Base-by-base conservation (phyloP, 352 stramenopile species). In the Globisporangium cederbergense region DNA sequence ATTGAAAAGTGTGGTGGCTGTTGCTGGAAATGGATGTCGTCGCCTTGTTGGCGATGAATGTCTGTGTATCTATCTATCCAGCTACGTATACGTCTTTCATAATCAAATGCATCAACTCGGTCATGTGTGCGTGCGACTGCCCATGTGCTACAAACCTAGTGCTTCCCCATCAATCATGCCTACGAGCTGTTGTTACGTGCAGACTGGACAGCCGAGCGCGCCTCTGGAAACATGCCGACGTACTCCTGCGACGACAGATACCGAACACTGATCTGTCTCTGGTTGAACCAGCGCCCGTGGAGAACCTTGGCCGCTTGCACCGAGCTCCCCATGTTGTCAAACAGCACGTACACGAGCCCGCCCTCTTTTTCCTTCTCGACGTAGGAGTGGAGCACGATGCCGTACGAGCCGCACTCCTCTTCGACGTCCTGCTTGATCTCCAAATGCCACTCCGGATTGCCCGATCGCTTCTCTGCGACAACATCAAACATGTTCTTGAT, bases 401-500 rank as follows among this genome's bases (percentile, higher is more conserved):
- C 86, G 51, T 90, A 93, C 50, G 78, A 81, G 3, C 78, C 69
- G 53, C 86, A 95, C 62, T 95, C 86, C 50, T 96, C 86, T 55
- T 89, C 78, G 14, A 96, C 86, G 60, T 97, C 89, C 60, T 96
- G 81, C 74, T 93, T 81, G 76, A 97, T 97, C 71, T 97, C 89
- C 18, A 90, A 54, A 50, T 79, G 67, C 89, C 89, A 97, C 1
- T 93, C 81, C 3, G 78, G 62, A n/a, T 91, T 77, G 18, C 82
- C 84, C 47, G 78, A 78, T 42, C 78, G 79, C 54, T 83, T 84
- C 67, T 97, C 89, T 59, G 78, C 75, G 32, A 79, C 68, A 38
- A 91, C 82, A 71, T 97, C 87, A 62, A 97, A 97, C 91, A 97
- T 97, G 81, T 97, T 97, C 71, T 92, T 93, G 52, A 97, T 83